phyloP scores from a whole-genome alignment of 1,284 basidiomycete species.

The Trichosporon sp. region DNA sequence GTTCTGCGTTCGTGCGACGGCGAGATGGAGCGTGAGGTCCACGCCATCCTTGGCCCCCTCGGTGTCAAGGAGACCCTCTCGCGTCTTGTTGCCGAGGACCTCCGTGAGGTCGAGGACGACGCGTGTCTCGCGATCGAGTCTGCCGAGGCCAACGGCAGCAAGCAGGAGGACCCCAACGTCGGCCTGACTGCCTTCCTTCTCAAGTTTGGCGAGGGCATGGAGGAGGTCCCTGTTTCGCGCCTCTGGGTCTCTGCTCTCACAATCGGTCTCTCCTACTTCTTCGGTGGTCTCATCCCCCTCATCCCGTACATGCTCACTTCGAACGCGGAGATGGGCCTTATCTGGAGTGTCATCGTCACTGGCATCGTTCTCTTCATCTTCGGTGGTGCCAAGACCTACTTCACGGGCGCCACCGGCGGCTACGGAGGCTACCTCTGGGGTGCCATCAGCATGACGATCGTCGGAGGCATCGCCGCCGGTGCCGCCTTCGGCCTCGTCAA shows the following conservation, averaged over 20 bases:
- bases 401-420: conserved; percentile 69
- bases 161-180: conserved; percentile 55
- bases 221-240: conserved; percentile 70
- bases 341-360: conserved; percentile 58
- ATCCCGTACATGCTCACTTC: conserved; percentile 85
- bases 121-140: conserved; percentile 25
- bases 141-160: conserved; percentile 53
- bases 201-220: conserved; percentile 86
- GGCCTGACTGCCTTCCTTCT: conserved; percentile 85
- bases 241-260: conserved; percentile 83
- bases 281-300: conserved; percentile 79
- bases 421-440: conserved; percentile 67
- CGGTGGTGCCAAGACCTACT: conserved; percentile 80
- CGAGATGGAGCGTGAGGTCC: conserved; percentile 93
- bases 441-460: conserved; percentile 79
- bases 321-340: conserved; percentile 48
- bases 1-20: conserved; percentile 81
- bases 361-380: conserved; percentile 81
- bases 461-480: conserved; percentile 80
- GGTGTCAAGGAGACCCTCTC: conserved; percentile 81
- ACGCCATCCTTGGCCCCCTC: conserved; percentile 77
- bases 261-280: conserved; percentile 74
- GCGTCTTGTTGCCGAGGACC: conserved; percentile 67
- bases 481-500: conserved; percentile 83
- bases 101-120: conserved; percentile 62